Base-by-base conservation (phyloP, 805 yeast species). In the Jamesozyma lodderae region DNA sequence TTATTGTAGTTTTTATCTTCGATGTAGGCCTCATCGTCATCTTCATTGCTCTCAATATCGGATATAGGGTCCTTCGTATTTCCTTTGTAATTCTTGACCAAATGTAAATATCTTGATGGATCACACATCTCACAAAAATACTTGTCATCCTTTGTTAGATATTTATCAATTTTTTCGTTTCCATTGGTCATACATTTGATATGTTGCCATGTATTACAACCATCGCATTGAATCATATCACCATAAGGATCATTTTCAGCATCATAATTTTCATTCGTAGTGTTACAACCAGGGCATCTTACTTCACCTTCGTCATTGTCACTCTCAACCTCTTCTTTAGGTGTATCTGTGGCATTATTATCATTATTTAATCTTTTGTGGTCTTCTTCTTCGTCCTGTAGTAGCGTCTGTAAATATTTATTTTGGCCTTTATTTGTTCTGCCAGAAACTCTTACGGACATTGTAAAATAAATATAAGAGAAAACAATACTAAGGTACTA, bases 181-280 rank as follows among this genome's bases (percentile, higher is more conserved):
- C 62, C 53, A 5, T 58, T 52, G 4, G 79, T 69, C 72, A 79
- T 67, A 56, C 88, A 81, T 38, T 53, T 60, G 23, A 73, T 70
- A 51, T 81, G 88, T 52, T 81, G 87, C 87, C 87, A 81, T 2
- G 85, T 72, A 32, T 67, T 57, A 52, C 88, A 81, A 6, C 59
- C 47, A 20, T 77, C 84, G 58, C 88, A 81, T 49, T 75, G 76
- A 20, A 79, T 70, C 81, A 79, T 77, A 10, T 64, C 65, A 11
- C 81, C 77, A 29, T 43, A 17, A 1, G 57, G 55, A 43, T 77
- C 83, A 4, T 67, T 68, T 0, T 68, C 77, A 43, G 70, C 81
- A 48, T 77, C 66, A 52, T 75, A 78, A 44, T 75, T 78, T 14
- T 60, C 68, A 40, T 73, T 74, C 16, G 67, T 72, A 1, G 81